These are phyloP conservation scores for Cystobasidium onofrii DNA, from an alignment of 768 basidiomycete species.

Conservation along the genomic window DNA sequence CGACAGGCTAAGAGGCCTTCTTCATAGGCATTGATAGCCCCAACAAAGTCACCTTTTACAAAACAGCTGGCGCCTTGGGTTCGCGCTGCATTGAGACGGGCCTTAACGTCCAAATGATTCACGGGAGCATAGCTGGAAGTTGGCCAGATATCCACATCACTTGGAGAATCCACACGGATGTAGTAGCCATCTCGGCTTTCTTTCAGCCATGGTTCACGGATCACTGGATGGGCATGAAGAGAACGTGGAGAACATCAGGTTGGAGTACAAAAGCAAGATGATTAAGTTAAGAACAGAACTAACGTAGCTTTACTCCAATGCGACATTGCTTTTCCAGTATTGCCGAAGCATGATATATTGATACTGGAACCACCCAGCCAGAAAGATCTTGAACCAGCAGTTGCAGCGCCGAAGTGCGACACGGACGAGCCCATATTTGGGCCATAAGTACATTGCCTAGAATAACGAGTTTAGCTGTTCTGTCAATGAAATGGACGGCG, in stretches of 20 bases:
- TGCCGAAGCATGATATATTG: neutral
- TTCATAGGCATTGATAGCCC: neutral
- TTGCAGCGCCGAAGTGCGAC: neutral
- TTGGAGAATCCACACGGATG: constrained; percentile 4
- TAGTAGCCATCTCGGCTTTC: neutral
- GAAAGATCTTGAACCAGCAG: neutral
- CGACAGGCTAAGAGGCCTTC: neutral
- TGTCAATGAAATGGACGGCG: neutral
- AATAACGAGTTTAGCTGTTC: neutral
- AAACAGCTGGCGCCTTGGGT: neutral
- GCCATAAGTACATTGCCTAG: neutral
- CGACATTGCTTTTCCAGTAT: neutral
- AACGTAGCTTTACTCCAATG: neutral
- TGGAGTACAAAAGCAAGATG: too few relatives aligned
- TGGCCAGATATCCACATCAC: neutral
- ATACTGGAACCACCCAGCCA: neutral
- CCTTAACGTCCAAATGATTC: neutral
- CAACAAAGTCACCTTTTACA: neutral
- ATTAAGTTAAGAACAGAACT: too few relatives aligned
- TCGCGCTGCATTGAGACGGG: neutral
- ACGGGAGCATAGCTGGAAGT: neutral
- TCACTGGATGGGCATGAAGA: neutral
- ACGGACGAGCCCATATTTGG: neutral
- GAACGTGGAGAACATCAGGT: neutral
- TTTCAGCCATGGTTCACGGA: constrained; percentile 9